Percentiles rank a stretch among this genome's conserved stretches.
These are phyloP conservation scores for Boletus bicolor DNA, from an alignment of 768 basidiomycete genomes.

Conservation along the genomic window DNA sequence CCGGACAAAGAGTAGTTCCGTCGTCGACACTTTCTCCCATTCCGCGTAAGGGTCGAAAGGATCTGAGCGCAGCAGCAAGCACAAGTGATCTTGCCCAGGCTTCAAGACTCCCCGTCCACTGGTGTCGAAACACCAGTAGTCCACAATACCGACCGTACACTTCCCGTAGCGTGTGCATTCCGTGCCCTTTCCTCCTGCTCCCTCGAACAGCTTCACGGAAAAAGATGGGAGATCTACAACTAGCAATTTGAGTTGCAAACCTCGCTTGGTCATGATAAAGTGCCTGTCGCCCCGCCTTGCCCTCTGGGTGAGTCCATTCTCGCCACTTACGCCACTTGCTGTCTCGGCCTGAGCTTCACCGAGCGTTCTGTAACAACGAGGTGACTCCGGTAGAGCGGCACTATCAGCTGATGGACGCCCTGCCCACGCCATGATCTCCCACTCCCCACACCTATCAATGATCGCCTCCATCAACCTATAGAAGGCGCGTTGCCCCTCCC, in stretches of 20 bases:
- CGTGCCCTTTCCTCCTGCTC: not conserved
- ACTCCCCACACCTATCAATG: constrained; percentile 27
- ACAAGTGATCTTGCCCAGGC: constrained; percentile 28
- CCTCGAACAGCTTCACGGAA: constrained; percentile 17
- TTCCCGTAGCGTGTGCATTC: constrained; percentile 19
- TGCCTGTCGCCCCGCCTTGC: constrained; percentile 28
- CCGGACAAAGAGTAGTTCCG: constrained; percentile 26
- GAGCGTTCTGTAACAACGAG: constrained; percentile 28
- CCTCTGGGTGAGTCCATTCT: not conserved
- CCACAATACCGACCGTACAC: constrained; percentile 28
- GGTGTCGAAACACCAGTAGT: constrained; percentile 33
- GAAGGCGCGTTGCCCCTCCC: constrained; percentile 33
- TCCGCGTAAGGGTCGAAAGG: constrained; percentile 29
- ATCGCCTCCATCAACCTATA: constrained; percentile 30
- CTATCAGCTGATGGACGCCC: constrained; percentile 27
- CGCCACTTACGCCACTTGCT: not conserved
- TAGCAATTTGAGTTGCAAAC: constrained; percentile 28
- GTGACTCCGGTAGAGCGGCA: constrained; percentile 31
- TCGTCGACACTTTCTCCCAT: constrained; percentile 26
- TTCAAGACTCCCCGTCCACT: constrained; percentile 23
- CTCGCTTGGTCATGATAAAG: constrained; percentile 33
- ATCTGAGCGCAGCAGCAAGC: constrained; percentile 27
- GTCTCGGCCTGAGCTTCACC: not conserved
- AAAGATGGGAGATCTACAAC: constrained; percentile 21
- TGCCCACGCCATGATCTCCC: constrained; percentile 34